Percentiles rank a stretch among this genome's conserved stretches.
phyloP scores from a whole-genome alignment of 495 filamentous ascomycete species.

The Xylaria palmicola region DNA sequence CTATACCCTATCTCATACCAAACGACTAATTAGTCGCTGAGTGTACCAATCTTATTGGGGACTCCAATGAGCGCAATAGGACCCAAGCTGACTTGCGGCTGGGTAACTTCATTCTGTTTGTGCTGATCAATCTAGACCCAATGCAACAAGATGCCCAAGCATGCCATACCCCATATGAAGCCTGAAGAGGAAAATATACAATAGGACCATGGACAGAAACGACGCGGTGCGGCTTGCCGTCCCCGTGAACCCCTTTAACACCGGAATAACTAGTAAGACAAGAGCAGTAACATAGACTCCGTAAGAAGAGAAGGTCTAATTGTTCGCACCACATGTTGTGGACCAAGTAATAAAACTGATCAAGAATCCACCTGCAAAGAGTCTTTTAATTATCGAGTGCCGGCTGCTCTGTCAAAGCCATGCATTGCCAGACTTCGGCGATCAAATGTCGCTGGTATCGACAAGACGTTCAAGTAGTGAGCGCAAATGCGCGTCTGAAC shows the following conservation, averaged over 20 bases:
- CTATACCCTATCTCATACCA: neutral
- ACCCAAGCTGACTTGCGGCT: neutral
- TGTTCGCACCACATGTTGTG: neutral
- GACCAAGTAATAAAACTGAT: neutral
- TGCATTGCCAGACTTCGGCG: neutral
- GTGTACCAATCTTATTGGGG: slow-evolving; percentile 3
- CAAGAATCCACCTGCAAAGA: neutral
- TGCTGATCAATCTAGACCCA: slow-evolving; percentile 17
- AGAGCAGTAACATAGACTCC: neutral
- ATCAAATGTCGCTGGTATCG: neutral
- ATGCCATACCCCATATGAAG: slow-evolving; percentile 3
- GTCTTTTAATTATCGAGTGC: neutral
- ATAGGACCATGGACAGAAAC: neutral
- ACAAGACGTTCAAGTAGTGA: neutral
- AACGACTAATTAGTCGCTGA: slow-evolving; percentile 3
- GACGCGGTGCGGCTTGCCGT: neutral
- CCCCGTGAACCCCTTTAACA: neutral
- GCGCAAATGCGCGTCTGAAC: neutral
- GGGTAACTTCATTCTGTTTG: neutral
- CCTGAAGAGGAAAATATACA: slow-evolving; percentile 7
- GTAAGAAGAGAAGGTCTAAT: slow-evolving; percentile 1
- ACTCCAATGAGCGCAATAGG: neutral
- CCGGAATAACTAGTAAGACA: neutral
- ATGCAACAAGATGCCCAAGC: slow-evolving; percentile 11
- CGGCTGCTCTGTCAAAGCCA: neutral